Evolutionary conservation across 345 rosid genomes (phyloP), one percentile per base, ranked within the genome.

Genomic region (Chamaenerion angustifolium): DNA sequence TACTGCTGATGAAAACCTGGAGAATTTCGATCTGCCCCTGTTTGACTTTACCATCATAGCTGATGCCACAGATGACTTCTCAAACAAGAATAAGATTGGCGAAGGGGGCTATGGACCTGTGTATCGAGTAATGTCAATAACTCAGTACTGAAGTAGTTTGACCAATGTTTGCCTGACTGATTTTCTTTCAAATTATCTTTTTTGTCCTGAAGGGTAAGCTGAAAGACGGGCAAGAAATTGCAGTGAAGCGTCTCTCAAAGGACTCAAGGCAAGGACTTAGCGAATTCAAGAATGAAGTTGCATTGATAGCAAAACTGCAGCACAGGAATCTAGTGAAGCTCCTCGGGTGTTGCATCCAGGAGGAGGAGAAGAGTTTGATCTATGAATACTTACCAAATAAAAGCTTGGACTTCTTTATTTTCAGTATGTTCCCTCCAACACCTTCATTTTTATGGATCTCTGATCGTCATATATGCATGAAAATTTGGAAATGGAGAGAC

Each of bases 31-130:
- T 16, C 46, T 70, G 16, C 67, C 68, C 8, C 19, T 48, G 16
- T 62, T 63, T 45, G 62, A 68, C 44, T 61, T 71, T 15, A 25
- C 13, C 17, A 53, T 61, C 10, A 49, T 75, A 21, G 45, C 56
- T n/a, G 48, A 16, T 25, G 77, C 81, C 2, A 71, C 81, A 0
- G 13, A 64, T 49, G 43, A 55, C 52, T 76, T 72, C 56, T 66
- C 71, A 0, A 12, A 42, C 3, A 49, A 42, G 4, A 72, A 72
- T 51, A 43, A 44, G 41, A 25, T 72, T 16, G 81, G 77, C 10
- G 42, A 51, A 12, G 81, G 75, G 4, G 81, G 77, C 14, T 72
- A 68, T 51, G 73, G 81, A 31, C 48, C 68, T 14, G 72, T 75
- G 16, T 75, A 71, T 56, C 41, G 27, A 62, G 60, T 66, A 61